Evolutionary conservation across 1,284 basidiomycete genomes (phyloP), one percentile per base, ranked within the genome.

Genomic region (Cryptococcus neoformans): DNA sequence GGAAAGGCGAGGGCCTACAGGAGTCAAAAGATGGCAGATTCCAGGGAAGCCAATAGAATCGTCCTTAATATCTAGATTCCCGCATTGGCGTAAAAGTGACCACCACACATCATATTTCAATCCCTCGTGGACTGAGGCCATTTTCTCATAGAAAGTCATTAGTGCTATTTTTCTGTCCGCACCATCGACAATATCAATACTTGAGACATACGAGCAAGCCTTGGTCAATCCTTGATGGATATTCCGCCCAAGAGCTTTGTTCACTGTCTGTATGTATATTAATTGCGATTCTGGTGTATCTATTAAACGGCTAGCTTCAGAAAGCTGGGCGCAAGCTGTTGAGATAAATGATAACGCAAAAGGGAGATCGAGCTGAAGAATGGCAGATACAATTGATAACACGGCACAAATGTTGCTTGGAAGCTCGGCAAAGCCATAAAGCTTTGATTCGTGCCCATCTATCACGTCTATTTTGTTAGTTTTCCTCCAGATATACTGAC

Each of bases 21-120:
- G 60, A 6, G 62, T 60, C 9, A 64, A 45, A 6, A 66, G 60
- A 41, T 55, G 55, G 17, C 40, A 44, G 6, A 53, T 56, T 11
- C 38, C 48, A 2, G 52, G 50, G 41, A 55, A 59, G 38, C 54
- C 61, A 40, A 44, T 14, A 10, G 16, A n/a, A 36, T 50, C 41
- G 21, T 44, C 46, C 34, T 12, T 11, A 14, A 49, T 11, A 28
- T 50, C 34, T 14, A 62, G 16, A 8, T 14, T 35, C 7, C 54
- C 49, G 17, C 41, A 7, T 7, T 51, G 45, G 10, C 37, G 41
- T 14, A 54, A 57, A 2, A 70, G 34, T 2, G 63, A 48, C 59
- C 62, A 62, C 69, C 69, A 72, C 3, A 68, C 57, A 34, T 67
- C 65, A 4, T 55, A 44, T 2, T 62, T 55, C 2, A 65, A 37